Conservation (phyloP, 2,329 filamentous ascomycete species). For the Exophiala viscosa region DNA sequence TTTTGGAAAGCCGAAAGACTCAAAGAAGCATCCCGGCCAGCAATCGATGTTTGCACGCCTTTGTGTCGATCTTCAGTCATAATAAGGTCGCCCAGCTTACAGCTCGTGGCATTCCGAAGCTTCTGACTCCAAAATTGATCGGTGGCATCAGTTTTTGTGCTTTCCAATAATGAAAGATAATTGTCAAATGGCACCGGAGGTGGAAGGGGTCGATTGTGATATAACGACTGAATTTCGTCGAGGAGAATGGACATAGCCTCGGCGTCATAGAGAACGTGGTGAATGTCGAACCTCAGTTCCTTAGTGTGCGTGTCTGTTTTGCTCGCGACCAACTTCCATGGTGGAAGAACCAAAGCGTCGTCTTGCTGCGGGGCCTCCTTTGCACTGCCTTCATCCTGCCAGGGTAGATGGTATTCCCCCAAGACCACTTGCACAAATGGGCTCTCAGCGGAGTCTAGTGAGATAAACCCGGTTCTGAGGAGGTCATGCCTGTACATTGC, state of each 20-base stretch:
- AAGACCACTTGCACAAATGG: slow-evolving; percentile 73
- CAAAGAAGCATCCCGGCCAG: not conserved
- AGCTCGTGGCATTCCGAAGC: slow-evolving; percentile 40
- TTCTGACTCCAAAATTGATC: slow-evolving; percentile 63
- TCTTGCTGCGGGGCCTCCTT: not conserved
- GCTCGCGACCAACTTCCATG: slow-evolving; percentile 17
- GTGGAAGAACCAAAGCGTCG: slow-evolving; percentile 16
- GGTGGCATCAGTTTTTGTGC: slow-evolving; percentile 45
- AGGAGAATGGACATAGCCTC: slow-evolving; percentile 69
- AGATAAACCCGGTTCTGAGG: slow-evolving; percentile 69
- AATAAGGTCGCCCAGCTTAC: slow-evolving; percentile 15
- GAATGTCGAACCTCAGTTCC: slow-evolving; percentile 53
- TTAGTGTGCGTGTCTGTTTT: not conserved
- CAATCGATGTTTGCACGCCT: not conserved
- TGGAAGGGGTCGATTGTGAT: slow-evolving; percentile 47
- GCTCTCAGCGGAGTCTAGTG: slow-evolving; percentile 57
- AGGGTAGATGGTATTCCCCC: slow-evolving; percentile 42
- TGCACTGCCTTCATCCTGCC: slow-evolving; percentile 31
- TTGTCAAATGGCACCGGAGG: slow-evolving; percentile 54
- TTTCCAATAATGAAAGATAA: slow-evolving; percentile 61
- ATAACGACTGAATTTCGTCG: slow-evolving; percentile 63
- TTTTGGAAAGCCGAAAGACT: slow-evolving; percentile 28
- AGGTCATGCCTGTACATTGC: slow-evolving; percentile 69
- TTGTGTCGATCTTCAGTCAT: not conserved
- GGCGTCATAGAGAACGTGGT: slow-evolving; percentile 86